phyloP scores from a whole-genome alignment of 331 rosid species.

The Arachis monticola region DNA sequence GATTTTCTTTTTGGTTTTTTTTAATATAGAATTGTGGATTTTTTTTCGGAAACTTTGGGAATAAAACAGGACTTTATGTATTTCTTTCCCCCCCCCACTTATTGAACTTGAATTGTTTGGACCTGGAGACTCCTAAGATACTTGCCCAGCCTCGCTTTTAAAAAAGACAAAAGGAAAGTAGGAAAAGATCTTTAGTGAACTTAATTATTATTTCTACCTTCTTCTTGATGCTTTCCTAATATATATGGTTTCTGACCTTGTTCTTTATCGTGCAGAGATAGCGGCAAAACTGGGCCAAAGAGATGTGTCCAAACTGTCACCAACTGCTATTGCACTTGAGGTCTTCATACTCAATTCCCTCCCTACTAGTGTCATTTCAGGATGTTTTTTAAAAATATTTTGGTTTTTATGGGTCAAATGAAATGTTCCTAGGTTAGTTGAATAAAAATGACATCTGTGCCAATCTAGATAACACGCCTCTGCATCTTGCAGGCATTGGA shows the following conservation, averaged over 20 bases:
- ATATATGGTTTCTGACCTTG: conserved; percentile 12
- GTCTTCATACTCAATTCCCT: conserved; percentile 47
- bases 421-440: conserved; percentile 18
- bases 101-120: neutral
- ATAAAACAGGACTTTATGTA: neutral
- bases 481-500: conserved; percentile 71
- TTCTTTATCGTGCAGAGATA: conserved; percentile 58
- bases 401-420: neutral
- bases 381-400: neutral
- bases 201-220: conserved; percentile 16
- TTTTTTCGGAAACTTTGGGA: conserved; percentile 21
- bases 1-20: conserved; percentile 10
- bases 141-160: neutral
- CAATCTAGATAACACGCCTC: conserved; percentile 15
- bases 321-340: conserved; percentile 88
- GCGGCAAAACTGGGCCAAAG: conserved; percentile 64
- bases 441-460: conserved; percentile 19
- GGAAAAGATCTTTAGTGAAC: conserved; percentile 21
- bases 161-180: neutral
- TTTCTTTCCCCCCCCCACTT: neutral
- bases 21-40: neutral
- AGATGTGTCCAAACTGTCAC: conserved; percentile 76
- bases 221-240: conserved; percentile 22
- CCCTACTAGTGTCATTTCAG: conserved; percentile 26
- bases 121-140: neutral